Base-by-base conservation (phyloP, 805 yeast species). In the Lachancea mirantina region DNA sequence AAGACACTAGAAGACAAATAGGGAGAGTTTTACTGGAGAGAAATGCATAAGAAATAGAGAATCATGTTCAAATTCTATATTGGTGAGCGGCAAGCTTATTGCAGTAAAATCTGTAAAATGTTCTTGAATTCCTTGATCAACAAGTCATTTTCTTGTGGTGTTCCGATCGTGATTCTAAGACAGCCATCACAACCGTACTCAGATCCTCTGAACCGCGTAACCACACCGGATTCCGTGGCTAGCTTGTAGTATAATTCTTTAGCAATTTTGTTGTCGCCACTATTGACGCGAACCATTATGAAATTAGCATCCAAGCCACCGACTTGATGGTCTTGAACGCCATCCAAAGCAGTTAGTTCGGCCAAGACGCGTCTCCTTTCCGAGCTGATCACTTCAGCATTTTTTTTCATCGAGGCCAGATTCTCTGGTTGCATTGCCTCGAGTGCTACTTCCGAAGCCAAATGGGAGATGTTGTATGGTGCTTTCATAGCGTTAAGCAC, bases 301-400 rank as follows among this genome's bases (percentile, higher is more conserved):
- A 92, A 92, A 56, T 92, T 92, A 3, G 96, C 79, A 55, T 84
- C 95, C 31, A 72, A 52, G 1, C 92, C 87, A 25, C 98, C 97
- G 32, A 85, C 71, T 35, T 78, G 72, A 38, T 68, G 68, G 15
- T 92, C 42, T 17, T 53, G 94, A 15, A 89, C 67, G 8, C 81
- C 77, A 5, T 73, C 62, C 24, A 88, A 52, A 14, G 64, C 52
- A 15, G 71, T 68, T 21, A 92, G 63, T 30, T 65, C 72, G 3
- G 65, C 47, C 30, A 79, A 55, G 20, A 92, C 63, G 14, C 65
- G 41, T 0, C 44, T 47, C 46, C 95, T 72, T 59, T 88, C 81
- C 1, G 43, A 49, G 9, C 62, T 64, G 29, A 87, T 73, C 7
- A 50, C 51, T 0, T 47, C 52, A 10, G 79, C 80, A 31, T 65